phyloP scores from a whole-genome alignment of 2,329 filamentous ascomycete genomes.

The Sarocladiaceae sp. region DNA sequence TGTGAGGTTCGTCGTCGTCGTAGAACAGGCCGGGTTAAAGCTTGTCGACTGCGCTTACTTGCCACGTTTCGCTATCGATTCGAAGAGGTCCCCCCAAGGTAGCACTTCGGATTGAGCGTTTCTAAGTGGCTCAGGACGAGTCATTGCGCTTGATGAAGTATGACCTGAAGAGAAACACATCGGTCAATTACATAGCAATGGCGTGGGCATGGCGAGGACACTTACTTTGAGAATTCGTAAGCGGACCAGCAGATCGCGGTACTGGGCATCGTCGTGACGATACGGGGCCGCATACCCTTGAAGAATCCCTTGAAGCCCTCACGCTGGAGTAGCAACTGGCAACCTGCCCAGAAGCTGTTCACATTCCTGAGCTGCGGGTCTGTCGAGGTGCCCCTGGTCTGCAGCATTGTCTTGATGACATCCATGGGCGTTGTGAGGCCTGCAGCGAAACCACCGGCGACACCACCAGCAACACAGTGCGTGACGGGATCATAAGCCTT shows the following conservation, averaged over 20 bases:
- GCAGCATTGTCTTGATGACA: constrained; percentile 95
- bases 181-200: too few relatives aligned
- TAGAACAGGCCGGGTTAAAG: neutral
- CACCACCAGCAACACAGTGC: constrained; percentile 86
- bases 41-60: neutral
- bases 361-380: constrained; percentile 81
- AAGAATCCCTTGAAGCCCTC: constrained; percentile 88
- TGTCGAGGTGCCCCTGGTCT: constrained; percentile 80
- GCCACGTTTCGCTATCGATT: neutral
- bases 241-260: constrained; percentile 98
- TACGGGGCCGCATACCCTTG: constrained; percentile 83
- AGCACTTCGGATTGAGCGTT: neutral
- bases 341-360: constrained; percentile 76
- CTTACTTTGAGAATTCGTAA: constrained; percentile 66
- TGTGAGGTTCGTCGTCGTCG: neutral
- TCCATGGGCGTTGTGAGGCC: constrained; percentile 94
- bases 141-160: constrained; percentile 57
- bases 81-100: neutral
- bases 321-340: constrained; percentile 73
- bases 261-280: constrained; percentile 96
- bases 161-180: constrained; percentile 35
- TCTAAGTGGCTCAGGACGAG: constrained; percentile 25
- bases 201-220: constrained; percentile 13
- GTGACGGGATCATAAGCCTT: constrained; percentile 88
- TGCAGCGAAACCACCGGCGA: constrained; percentile 90